Percentiles rank a stretch among this genome's conserved stretches.
phyloP scores from a whole-genome alignment of 257 asterid species.

The Solanum habrochaites region DNA sequence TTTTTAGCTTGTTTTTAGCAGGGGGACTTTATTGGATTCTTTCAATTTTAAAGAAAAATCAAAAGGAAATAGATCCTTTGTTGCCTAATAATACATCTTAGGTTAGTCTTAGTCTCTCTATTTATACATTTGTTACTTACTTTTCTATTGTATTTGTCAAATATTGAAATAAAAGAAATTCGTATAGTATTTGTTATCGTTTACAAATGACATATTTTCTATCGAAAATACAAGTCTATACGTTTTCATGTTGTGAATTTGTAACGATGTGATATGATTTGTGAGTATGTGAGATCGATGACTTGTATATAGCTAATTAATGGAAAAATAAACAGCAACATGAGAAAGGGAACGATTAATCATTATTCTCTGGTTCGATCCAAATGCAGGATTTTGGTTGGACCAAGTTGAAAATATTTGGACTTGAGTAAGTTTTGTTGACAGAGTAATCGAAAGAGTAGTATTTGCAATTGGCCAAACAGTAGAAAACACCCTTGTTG shows the following conservation, averaged over 20 bases:
- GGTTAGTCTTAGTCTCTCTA: neutral
- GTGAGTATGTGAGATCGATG: neutral
- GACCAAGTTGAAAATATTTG: neutral
- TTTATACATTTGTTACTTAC: neutral
- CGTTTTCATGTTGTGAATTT: neutral
- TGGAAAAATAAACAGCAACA: neutral
- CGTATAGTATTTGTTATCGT: neutral
- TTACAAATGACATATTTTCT: neutral
- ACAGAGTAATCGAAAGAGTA: neutral
- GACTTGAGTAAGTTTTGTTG: neutral
- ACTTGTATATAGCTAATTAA: neutral
- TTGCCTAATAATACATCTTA: slow-evolving; percentile 18
- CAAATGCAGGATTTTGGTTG: neutral
- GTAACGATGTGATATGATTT: neutral
- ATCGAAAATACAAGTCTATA: neutral
- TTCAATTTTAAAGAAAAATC: slow-evolving; percentile 5
- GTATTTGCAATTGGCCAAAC: neutral
- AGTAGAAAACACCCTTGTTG: neutral
- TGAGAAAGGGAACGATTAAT: neutral
- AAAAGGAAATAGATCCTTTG: slow-evolving; percentile 16
- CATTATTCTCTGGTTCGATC: neutral
- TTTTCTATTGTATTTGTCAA: neutral
- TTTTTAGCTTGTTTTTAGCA: slow-evolving; percentile 70
- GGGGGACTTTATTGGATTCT: slow-evolving; percentile 45
- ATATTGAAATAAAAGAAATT: neutral